Conservation (phyloP, 2,329 filamentous ascomycete genomes). For the Verticillium nubilum region DNA sequence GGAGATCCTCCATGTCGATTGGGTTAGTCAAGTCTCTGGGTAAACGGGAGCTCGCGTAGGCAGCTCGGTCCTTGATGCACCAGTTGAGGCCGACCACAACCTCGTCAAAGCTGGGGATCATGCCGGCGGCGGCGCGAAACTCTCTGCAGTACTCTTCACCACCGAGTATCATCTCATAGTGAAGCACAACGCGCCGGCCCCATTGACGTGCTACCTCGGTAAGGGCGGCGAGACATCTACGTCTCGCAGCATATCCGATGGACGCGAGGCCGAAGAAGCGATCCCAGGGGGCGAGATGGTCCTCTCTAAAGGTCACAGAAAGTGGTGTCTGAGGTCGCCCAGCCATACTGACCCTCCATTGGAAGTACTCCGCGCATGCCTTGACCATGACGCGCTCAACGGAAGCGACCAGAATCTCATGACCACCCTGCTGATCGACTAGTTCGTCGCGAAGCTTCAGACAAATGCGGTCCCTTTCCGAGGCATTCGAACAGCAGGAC, state of each 20-base stretch:
- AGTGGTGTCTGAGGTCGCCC: neutral
- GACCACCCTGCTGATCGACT: neutral
- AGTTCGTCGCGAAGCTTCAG: conserved; percentile 1
- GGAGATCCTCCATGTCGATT: neutral
- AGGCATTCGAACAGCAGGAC: conserved; percentile 3
- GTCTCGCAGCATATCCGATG: neutral
- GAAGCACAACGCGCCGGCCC: conserved; percentile 5
- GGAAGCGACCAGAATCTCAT: conserved; percentile 3
- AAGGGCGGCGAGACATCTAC: neutral
- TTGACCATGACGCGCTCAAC: conserved; percentile 2
- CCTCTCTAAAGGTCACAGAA: neutral
- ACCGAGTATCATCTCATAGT: conserved; percentile 8
- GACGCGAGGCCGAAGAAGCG: neutral
- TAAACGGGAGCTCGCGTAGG: neutral
- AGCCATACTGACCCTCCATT: neutral
- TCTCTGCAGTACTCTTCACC: conserved; percentile 9
- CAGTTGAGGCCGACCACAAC: neutral
- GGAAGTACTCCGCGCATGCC: neutral
- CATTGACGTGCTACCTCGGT: conserved; percentile 1
- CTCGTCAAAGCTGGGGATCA: neutral
- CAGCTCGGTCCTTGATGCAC: neutral
- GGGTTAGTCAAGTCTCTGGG: neutral
- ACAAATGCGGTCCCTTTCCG: conserved; percentile 2
- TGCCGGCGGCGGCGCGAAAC: conserved; percentile 3
- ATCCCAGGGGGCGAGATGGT: neutral